phyloP scores from a whole-genome alignment of 2,329 filamentous ascomycete species.

The Colletotrichum gloeosporioides region DNA sequence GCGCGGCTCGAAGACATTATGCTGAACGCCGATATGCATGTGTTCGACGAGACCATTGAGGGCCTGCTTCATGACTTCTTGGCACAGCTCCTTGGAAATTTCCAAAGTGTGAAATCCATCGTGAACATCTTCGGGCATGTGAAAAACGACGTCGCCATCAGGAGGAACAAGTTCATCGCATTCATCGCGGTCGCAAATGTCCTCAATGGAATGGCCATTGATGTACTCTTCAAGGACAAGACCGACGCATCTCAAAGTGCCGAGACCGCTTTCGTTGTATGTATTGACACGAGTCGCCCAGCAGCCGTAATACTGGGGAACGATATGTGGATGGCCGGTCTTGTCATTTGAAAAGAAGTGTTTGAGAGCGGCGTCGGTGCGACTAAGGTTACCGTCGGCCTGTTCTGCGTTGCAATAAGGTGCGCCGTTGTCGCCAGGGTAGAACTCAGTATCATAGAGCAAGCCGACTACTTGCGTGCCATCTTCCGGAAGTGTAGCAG shows the following conservation, averaged over 20 bases:
- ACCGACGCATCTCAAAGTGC: neutral
- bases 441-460: neutral
- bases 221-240: neutral
- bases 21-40: neutral
- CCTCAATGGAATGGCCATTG: neutral
- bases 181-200: neutral
- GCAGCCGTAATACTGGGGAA: neutral
- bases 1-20: neutral
- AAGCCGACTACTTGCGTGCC: neutral
- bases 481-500: neutral
- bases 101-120: neutral
- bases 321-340: neutral
- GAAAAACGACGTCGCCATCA: neutral
- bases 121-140: neutral
- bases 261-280: neutral
- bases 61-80: neutral
- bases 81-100: neutral
- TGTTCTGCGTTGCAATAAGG: neutral
- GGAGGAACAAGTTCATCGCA: neutral
- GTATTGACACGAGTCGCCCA: neutral
- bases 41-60: neutral
- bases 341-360: neutral
- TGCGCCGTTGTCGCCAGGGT: neutral
- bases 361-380: neutral
- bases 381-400: neutral